Conservation (phyloP, 1,284 basidiomycete genomes). For the Papiliotrema terrestris region DNA sequence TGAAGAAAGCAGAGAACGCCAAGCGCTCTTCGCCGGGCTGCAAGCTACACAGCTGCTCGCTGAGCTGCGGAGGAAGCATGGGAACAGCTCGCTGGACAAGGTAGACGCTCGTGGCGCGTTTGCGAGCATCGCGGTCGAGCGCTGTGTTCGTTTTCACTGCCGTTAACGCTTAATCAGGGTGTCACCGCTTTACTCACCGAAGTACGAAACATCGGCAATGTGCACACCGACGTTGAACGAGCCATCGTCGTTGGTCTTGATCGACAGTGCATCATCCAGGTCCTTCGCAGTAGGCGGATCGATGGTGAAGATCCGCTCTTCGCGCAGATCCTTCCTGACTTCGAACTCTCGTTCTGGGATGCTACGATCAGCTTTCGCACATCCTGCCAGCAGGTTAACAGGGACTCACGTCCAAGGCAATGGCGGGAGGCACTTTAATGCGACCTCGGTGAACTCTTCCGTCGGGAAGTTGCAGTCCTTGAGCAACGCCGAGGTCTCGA, state of each 20-base stretch:
- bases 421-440: conserved; percentile 93
- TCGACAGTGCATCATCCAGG: conserved; percentile 88
- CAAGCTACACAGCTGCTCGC: conserved; percentile 89
- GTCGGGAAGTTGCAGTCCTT: conserved; percentile 98
- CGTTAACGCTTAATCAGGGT: background rate
- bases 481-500: conserved; percentile 92
- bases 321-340: conserved; percentile 78
- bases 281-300: conserved; percentile 88
- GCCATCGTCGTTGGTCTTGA: conserved; percentile 83
- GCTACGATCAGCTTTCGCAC: conserved; percentile 47
- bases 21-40: conserved; percentile 82
- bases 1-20: conserved; percentile 84
- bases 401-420: conserved; percentile 77
- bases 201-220: conserved; percentile 92
- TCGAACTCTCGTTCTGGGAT: conserved; percentile 90
- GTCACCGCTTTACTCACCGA: conserved; percentile 50
- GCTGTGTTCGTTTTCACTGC: conserved; percentile 88
- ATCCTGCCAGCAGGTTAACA: background rate
- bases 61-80: conserved; percentile 89
- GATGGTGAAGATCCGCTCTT: conserved; percentile 84
- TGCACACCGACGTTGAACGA: conserved; percentile 90
- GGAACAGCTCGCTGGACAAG: conserved; percentile 92
- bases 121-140: conserved; percentile 94
- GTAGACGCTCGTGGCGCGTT: conserved; percentile 94
- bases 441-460: conserved; percentile 87